Base-by-base conservation (phyloP, 768 basidiomycete genomes). In the Leucosporidium creatinivorum region DNA sequence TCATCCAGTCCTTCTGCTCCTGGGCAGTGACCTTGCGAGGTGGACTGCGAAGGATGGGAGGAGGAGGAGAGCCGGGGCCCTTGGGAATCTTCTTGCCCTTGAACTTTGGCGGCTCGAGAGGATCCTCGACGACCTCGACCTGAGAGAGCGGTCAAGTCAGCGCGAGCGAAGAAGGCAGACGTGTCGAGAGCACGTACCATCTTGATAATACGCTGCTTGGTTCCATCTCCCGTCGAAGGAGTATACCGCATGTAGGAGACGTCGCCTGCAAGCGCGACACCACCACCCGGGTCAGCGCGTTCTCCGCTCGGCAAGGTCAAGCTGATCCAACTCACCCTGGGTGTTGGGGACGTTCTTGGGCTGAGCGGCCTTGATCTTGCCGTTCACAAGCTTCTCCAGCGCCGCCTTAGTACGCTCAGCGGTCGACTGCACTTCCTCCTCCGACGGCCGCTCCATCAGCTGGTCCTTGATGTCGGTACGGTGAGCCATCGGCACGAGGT, bases 1-100 rank as follows among this genome's bases (percentile, higher is more conserved):
- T 97, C 93, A 97, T 96, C 96, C 96, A 98, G 76, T 98, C 96
- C 80, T 98, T 99, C 80, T 97, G 94, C 77, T 99, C 96, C 63
- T 91, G 89, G 12, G 90, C 89, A 0, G 94, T 94, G 5, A 93
- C 93, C 76, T 96, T 93, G 63, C 96, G 83, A 9, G 96, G 96
- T 17, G 96, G 96, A 81, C 89, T 92, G 49, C 93, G 86, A 48
- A 99, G 81, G 3, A 98, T 91, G 23, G 96, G 96, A 3, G 93
- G 92, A 3, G 96, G 96, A 0, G 96, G 94, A 75, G 91, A 93
- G 2, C 91, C 93, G 18, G 93, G 93, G 6, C 93, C 96, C 75
- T 92, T 82, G 15, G 96, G 96, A 69, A 99, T 96, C 81, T 99
- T 99, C 82, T 97, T 97, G 78, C 94, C 91, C 78, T 98, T 99